These are phyloP conservation scores for Pestalotiopsis sp. DNA, from an alignment of 2,329 filamentous ascomycete species.

Conservation along the genomic window DNA sequence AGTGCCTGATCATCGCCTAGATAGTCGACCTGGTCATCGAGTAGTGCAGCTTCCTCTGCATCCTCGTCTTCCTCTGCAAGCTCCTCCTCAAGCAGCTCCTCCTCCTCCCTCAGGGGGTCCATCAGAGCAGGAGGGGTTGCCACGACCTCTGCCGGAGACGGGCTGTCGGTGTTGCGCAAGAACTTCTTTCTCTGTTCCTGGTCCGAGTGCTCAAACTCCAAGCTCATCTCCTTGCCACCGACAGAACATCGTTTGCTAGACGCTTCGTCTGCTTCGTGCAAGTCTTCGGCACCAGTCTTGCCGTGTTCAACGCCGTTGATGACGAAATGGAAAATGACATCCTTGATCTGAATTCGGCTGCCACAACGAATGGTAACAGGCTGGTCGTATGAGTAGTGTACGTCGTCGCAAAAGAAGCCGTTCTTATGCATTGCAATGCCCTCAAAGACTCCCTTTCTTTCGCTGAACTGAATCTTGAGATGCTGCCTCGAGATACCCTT, in stretches of 20 bases:
- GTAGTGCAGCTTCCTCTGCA: conserved; percentile 19
- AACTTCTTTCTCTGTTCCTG: conserved; percentile 45
- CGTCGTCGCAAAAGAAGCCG: conserved; percentile 69
- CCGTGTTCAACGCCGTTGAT: conserved; percentile 66
- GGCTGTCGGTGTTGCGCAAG: conserved; percentile 56
- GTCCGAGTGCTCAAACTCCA: conserved; percentile 69
- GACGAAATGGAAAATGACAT: conserved; percentile 68
- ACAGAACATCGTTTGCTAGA: conserved; percentile 53
- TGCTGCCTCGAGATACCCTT: conserved; percentile 77
- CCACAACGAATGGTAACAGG: conserved; percentile 64
- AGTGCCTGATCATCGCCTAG: conserved; percentile 18
- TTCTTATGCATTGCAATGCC: conserved; percentile 65
- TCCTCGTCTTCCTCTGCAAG: conserved; percentile 28
- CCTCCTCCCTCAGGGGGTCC: conserved; percentile 40
- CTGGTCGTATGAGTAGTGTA: conserved; percentile 51
- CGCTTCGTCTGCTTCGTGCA: conserved; percentile 49
- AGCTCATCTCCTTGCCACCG: conserved; percentile 72
- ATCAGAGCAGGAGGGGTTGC: conserved; percentile 38
- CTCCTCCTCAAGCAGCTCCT: conserved; percentile 40
- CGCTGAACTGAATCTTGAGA: conserved; percentile 72
- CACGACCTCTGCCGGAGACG: conserved; percentile 48
- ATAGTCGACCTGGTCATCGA: conserved; percentile 18
- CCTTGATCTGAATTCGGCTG: conserved; percentile 71
- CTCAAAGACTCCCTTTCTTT: conserved; percentile 65
- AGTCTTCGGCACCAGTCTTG: conserved; percentile 60